These are phyloP conservation scores for Colletotrichum sansevieriae DNA, from an alignment of 2,329 filamentous ascomycete species.

Conservation along the genomic window DNA sequence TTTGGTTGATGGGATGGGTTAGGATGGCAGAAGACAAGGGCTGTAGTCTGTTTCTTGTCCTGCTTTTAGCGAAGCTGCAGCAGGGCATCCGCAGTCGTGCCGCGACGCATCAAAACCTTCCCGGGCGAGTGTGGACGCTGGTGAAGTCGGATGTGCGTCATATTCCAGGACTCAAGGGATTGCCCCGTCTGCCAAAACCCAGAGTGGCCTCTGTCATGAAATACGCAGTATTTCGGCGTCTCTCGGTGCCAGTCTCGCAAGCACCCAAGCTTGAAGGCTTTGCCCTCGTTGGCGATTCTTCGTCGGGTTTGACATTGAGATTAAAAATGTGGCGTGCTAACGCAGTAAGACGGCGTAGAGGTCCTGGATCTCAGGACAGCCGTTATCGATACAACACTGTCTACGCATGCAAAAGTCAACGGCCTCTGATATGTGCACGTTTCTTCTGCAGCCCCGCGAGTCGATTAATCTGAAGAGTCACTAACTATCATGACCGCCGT, in stretches of 20 bases:
- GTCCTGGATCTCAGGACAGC: conserved; percentile 21
- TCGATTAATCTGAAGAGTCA: conserved; percentile 18
- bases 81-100: conserved; percentile 6
- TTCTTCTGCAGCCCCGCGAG: conserved; percentile 9
- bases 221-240: neutral
- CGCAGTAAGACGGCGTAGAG: conserved; percentile 1
- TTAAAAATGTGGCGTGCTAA: neutral
- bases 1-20: conserved; percentile 17
- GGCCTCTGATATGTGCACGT: conserved; percentile 6
- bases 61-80: neutral
- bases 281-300: conserved; percentile 10
- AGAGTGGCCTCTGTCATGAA: conserved; percentile 9
- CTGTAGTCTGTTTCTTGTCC: conserved; percentile 3
- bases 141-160: conserved; percentile 36
- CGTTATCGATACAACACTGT: conserved; percentile 19
- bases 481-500: neutral
- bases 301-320: neutral
- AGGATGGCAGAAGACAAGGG: conserved; percentile 11
- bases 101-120: neutral
- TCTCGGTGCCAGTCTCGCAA: neutral
- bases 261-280: conserved; percentile 4
- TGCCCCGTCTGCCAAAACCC: conserved; percentile 3
- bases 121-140: conserved; percentile 19
- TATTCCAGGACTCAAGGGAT: conserved; percentile 9
- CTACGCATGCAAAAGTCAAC: neutral